phyloP scores from a whole-genome alignment of 805 yeast species.

The Saccharomycodes ludwigii region DNA sequence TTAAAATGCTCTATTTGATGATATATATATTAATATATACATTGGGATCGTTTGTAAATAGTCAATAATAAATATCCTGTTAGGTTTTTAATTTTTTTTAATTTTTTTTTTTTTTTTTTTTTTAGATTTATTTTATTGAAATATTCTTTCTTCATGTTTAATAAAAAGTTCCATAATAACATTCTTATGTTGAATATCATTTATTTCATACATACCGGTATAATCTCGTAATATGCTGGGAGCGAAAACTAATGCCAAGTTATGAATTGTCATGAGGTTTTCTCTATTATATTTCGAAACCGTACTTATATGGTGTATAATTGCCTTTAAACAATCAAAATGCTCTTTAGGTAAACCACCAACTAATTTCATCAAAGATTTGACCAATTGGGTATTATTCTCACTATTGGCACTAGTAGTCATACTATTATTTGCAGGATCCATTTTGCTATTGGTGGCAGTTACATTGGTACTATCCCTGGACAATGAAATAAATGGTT shows the following conservation, averaged over 20 bases:
- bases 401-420: no score
- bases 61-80: no score
- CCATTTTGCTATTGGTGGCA: constrained; percentile 5
- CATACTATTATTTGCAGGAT: no score
- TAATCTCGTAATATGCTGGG: constrained; percentile 79
- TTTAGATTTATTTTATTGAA: no score
- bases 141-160: no score
- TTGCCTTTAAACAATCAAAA: constrained; percentile 36
- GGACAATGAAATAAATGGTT: constrained; percentile 47
- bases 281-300: constrained; percentile 39
- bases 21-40: no score
- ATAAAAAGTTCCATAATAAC: constrained; percentile 67
- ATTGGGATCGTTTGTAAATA: no score
- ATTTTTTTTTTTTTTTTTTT: no score
- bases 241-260: constrained; percentile 85
- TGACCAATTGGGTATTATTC: constrained; percentile 14
- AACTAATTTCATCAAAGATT: constrained; percentile 34
- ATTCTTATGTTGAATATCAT: constrained; percentile 73
- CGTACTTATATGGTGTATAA: constrained; percentile 52
- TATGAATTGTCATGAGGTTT: constrained; percentile 76
- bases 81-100: no score
- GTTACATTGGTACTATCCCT: constrained; percentile 17
- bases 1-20: constrained; percentile 4
- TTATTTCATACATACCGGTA: constrained; percentile 69
- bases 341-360: constrained; percentile 56